Base-by-base conservation (phyloP, 768 basidiomycete species). In the Tylopilus sp. region DNA sequence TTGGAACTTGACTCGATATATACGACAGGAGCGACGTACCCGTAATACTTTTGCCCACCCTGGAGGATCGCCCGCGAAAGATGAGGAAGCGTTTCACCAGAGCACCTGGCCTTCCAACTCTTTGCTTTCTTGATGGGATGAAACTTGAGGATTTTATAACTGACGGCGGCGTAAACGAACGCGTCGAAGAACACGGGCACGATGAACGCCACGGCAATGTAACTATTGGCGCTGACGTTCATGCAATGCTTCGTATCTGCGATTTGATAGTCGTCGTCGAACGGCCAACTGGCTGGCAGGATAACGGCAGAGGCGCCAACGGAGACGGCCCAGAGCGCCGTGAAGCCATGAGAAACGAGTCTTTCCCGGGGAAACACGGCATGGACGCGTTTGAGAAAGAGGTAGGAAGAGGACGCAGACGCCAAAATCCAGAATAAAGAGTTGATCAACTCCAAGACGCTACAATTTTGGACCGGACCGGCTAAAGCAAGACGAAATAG, bases 1-100 rank as follows among this genome's bases (percentile, higher is more conserved):
- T 48, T 40, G 6, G 30, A 15, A 23, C 22, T 28, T 6, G 44
- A 33, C 41, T 33, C 9, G 33, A n/a, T 9, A 39, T 6, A n/a
- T 9, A 39, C 5, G 7, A 12, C n/a, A 33, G 5, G 22, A n/a
- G 13, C 30, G 31, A 40, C 68, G 35, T 55, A 72, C 74, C 69
- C 33, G 51, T 75, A 73, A 51, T 74, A 75, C 21, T 60, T 59
- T 47, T 75, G 71, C 15, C 74, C 73, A 23, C 69, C 70, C n/a
- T 64, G 58, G 12, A 76, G 48, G 6, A 75, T 20, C 11, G 66
- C 66, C 40, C 51, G 58, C 4, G 72, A 69, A 44, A 75, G 49
- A 31, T 36, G 55, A 31, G 71, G 71, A 20, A 75, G 62, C 11
- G 65, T 44, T 4, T 62, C 40, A 45, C 17, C 65, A 55, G 48